phyloP scores from a whole-genome alignment of 257 asterid species.

The Anisodus tanguticus region DNA sequence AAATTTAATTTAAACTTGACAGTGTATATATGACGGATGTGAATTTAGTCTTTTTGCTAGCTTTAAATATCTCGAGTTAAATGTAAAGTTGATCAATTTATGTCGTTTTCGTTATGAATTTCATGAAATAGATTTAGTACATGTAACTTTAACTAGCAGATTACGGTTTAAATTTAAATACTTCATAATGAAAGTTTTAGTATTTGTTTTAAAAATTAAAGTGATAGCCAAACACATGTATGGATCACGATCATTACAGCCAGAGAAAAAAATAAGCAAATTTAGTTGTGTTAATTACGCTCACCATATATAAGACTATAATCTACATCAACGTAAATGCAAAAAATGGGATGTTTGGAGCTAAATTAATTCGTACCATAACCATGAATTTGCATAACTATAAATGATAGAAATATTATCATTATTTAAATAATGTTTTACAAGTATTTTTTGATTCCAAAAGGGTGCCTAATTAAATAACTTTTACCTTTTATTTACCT shows the following conservation, averaged over 20 bases:
- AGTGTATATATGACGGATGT: no score
- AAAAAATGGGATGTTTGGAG: no score
- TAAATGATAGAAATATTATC: no score
- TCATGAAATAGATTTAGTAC: no score
- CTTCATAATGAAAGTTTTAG: background rate
- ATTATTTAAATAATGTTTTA: no score
- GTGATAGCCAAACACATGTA: background rate
- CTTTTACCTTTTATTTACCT: background rate
- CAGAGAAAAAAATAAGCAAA: background rate
- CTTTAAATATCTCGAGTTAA: background rate
- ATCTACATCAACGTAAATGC: background rate
- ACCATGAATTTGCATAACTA: no score
- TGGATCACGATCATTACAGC: background rate
- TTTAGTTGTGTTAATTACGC: background rate
- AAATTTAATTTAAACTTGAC: no score
- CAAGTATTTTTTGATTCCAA: no score
- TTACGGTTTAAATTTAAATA: background rate
- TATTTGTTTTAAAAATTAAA: no score
- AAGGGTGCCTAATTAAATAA: no score
- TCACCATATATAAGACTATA: no score
- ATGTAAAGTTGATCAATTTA: background rate
- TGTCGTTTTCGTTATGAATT: background rate
- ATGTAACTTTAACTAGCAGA: background rate
- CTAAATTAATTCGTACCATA: no score
- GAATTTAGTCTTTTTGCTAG: background rate